Evolutionary conservation across 345 rosid genomes (phyloP), one percentile per base, ranked within the genome.

Genomic region (Hibiscus tridactylites): DNA sequence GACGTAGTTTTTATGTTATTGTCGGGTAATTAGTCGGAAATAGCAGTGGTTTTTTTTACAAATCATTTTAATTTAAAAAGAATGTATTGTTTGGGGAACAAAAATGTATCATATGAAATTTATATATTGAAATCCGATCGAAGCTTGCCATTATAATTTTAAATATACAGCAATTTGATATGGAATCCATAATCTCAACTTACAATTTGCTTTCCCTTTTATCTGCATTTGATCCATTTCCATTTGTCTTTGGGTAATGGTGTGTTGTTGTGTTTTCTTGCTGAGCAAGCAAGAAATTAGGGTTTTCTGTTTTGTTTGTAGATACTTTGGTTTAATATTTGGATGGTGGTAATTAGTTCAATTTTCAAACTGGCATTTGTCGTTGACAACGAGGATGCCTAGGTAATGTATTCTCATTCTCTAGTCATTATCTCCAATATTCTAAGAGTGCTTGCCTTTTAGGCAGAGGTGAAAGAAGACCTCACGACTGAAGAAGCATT

Each of bases 381-480:
- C 3, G 5, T 6, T 21, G 53, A 1, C 12, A 54, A 9, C 19
- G n/a, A 53, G 37, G 54, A 12, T 50, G 26, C n/a, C 24, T 56
- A 5, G 62, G 37, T 56, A 9, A n/a, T 17, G 3, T 5, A 35
- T 37, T 50, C 24, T 21, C 24, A 21, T 21, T 21, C 24, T 21
- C 24, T 21, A 21, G 6, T 70, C 33, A 24, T 57, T 60, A 39
- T 71, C 10, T 71, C 47, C 59, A 47, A 71, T 44, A 21, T 61
- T 61, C 42, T 59, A 71, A 42, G 8, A 42, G 9, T 61, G 67
- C 29, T 28, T 39, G 65, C 75, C 71, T 9, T 79, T 71, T 81
- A 95, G 99, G 98, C 90, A n/a, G 92, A 92, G 82, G 91, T 95
- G 77, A 85, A 89, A 83, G 84, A 90, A 77, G 98, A 95, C 75